Percentiles rank a stretch among this genome's conserved stretches.
Evolutionary conservation across 495 filamentous ascomycete species (phyloP).

Genomic region (Penicillium malachiteum): DNA sequence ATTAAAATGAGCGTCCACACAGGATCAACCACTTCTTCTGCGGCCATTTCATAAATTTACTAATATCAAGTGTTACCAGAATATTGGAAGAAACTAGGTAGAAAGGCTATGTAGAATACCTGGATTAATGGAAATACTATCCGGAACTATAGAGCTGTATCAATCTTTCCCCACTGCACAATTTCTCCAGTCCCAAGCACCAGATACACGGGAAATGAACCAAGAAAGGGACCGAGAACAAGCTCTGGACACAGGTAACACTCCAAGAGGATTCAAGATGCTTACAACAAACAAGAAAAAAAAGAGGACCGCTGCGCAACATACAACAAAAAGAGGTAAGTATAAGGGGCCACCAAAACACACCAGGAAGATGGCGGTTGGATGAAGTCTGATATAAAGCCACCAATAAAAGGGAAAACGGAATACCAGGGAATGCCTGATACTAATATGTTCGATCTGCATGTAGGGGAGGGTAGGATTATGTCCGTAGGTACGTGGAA

Average conservation of each 20-base stretch:
- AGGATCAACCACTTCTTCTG: too few species aligned
- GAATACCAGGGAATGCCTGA: conserved; percentile 16
- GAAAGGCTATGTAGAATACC: conserved; percentile 17
- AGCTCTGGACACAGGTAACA: conserved; percentile 13
- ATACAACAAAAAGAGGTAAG: conserved; percentile 25
- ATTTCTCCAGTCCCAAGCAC: neutral
- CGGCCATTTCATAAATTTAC: too few species aligned
- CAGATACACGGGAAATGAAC: neutral
- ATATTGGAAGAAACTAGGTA: too few species aligned
- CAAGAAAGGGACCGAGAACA: conserved; percentile 11
- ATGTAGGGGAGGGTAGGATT: conserved; percentile 19
- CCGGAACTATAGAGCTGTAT: conserved; percentile 23
- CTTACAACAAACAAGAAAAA: conserved; percentile 13
- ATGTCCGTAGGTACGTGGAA: conserved; percentile 23
- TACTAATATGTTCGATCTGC: conserved; percentile 33
- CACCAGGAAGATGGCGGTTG: conserved; percentile 15
- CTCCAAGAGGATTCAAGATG: conserved; percentile 19
- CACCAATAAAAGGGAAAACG: conserved; percentile 4
- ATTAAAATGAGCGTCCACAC: too few species aligned
- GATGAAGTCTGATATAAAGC: neutral
- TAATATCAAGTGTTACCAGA: too few species aligned
- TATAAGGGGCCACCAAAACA: conserved; percentile 22
- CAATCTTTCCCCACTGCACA: conserved; percentile 16
- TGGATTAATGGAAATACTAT: conserved; percentile 24
- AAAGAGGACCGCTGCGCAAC: conserved; percentile 23